Evolutionary conservation across 768 basidiomycete species (phyloP).

Genomic region (Russula sp.): DNA sequence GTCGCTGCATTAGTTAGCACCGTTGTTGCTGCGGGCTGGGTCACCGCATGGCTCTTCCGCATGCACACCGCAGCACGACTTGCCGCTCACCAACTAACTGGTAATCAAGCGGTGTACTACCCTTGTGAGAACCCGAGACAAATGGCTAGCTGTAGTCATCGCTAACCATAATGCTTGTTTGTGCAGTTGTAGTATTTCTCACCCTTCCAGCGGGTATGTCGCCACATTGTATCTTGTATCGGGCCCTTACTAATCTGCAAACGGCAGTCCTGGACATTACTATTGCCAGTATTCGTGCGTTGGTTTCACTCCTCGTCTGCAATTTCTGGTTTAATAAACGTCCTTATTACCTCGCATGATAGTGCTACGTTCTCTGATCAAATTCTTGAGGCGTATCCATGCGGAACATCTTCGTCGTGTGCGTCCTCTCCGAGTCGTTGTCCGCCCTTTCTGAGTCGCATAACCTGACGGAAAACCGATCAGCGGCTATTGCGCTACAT

Average conservation of each 20-base stretch:
- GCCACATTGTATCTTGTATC: not conserved
- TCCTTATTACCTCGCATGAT: not conserved
- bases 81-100: too few relatives aligned
- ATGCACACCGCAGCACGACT: not conserved
- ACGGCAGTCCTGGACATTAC: slow-evolving; percentile 15
- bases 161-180: not conserved
- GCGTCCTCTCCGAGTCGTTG: not conserved
- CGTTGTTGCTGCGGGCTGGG: not conserved
- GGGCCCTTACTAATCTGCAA: not conserved
- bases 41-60: slow-evolving; percentile 13
- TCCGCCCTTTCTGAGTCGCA: not conserved
- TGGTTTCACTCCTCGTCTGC: not conserved
- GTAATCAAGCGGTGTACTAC: not conserved
- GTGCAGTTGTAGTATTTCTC: slow-evolving; percentile 14
- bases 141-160: not conserved
- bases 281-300: slow-evolving; percentile 18
- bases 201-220: slow-evolving; percentile 21
- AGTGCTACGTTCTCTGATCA: slow-evolving; percentile 17
- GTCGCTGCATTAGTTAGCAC: slow-evolving; percentile 1
- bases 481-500: slow-evolving; percentile 20
- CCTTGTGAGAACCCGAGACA: slow-evolving; percentile 17
- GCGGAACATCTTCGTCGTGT: slow-evolving; percentile 20
- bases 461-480: not conserved
- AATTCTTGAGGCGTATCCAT: slow-evolving; percentile 10
- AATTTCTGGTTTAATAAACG: not conserved